Percentiles rank a stretch among this genome's conserved stretches.
These are phyloP conservation scores for Exophiala alcalophila DNA, from an alignment of 2,329 filamentous ascomycete genomes.

Conservation along the genomic window DNA sequence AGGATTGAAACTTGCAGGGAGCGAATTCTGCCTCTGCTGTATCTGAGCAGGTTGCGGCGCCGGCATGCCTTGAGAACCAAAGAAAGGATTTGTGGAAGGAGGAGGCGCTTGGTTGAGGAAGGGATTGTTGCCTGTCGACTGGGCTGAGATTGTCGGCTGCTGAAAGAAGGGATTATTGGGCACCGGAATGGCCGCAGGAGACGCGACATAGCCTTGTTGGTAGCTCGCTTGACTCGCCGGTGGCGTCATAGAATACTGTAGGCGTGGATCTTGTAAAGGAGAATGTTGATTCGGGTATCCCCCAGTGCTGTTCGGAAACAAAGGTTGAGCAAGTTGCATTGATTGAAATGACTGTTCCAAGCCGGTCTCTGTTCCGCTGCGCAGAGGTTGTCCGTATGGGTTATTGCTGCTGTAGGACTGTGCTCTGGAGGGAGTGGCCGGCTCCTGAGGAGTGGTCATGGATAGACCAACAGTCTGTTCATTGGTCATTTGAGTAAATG, in stretches of 20 bases:
- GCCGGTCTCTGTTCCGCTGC: slow-evolving; percentile 39
- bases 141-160: slow-evolving; percentile 24
- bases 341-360: slow-evolving; percentile 71
- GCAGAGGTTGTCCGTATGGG: slow-evolving; percentile 35
- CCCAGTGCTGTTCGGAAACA: slow-evolving; percentile 75
- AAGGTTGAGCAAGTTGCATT: slow-evolving; percentile 66
- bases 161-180: slow-evolving; percentile 47
- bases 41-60: slow-evolving; percentile 20
- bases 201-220: slow-evolving; percentile 34
- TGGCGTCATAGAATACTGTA: slow-evolving; percentile 46
- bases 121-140: slow-evolving; percentile 29
- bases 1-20: slow-evolving; percentile 24
- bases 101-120: slow-evolving; percentile 25
- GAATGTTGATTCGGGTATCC: slow-evolving; percentile 50
- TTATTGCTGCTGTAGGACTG: slow-evolving; percentile 30
- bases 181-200: slow-evolving; percentile 23
- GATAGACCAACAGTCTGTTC: slow-evolving; percentile 29
- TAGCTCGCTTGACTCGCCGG: slow-evolving; percentile 32
- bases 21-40: slow-evolving; percentile 23
- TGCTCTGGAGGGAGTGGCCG: slow-evolving; percentile 9
- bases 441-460: slow-evolving; percentile 27
- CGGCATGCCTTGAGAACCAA: slow-evolving; percentile 15
- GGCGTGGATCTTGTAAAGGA: slow-evolving; percentile 39
- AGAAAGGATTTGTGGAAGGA: slow-evolving; percentile 28
- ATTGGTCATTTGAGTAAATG: slow-evolving; percentile 18